These are phyloP conservation scores for Schwanniomyces vanrijiae DNA, from an alignment of 805 yeast species.

Conservation along the genomic window DNA sequence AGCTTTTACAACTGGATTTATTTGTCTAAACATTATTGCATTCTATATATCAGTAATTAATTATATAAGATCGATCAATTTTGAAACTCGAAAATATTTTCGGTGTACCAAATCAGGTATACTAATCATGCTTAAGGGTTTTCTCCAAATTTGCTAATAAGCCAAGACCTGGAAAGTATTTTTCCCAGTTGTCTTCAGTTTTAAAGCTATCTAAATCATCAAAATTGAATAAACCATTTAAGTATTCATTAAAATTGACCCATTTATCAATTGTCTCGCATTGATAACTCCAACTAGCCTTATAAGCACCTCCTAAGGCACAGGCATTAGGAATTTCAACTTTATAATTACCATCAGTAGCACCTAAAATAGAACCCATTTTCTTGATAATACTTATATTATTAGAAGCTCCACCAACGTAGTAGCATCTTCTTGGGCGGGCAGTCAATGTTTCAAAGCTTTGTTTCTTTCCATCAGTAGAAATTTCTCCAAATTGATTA, in stretches of 20 bases:
- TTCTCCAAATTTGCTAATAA: constrained; percentile 49
- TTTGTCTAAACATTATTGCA: background rate
- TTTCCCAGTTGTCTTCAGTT: constrained; percentile 45
- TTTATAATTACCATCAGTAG: constrained; percentile 61
- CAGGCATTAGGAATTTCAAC: constrained; percentile 86
- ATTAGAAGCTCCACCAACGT: constrained; percentile 86
- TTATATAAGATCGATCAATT: background rate
- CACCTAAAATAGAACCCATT: constrained; percentile 71
- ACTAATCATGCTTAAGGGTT: constrained; percentile 14
- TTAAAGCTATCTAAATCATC: constrained; percentile 45
- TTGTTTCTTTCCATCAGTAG: constrained; percentile 53
- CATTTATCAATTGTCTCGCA: constrained; percentile 31
- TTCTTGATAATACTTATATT: constrained; percentile 66
- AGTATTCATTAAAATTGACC: constrained; percentile 45
- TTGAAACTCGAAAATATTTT: background rate
- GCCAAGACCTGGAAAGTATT: constrained; percentile 53
- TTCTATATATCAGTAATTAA: background rate
- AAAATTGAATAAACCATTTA: constrained; percentile 45
- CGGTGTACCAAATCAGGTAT: constrained; percentile 5
- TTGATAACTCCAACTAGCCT: constrained; percentile 70
- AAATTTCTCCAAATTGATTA: constrained; percentile 40
- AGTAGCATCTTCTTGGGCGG: constrained; percentile 69
- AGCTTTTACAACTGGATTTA: background rate
- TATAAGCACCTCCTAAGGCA: constrained; percentile 88
- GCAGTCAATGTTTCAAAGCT: constrained; percentile 42